These are phyloP conservation scores for Fennellomyces sp. DNA, from an alignment of 371 early-diverging fungal species.

Conservation along the genomic window DNA sequence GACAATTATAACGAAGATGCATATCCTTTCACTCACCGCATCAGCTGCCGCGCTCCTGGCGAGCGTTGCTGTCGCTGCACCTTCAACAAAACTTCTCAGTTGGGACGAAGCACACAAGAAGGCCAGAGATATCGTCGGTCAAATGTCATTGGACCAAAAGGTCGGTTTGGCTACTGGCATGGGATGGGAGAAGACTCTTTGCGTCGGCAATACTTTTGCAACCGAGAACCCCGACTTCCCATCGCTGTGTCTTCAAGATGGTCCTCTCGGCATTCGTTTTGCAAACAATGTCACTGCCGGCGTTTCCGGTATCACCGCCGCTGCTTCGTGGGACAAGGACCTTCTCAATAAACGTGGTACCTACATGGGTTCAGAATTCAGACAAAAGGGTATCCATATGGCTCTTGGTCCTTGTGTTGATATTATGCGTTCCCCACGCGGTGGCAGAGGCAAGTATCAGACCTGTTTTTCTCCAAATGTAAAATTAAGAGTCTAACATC, in stretches of 20 bases:
- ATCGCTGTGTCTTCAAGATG: conserved; percentile 58
- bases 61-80: not conserved
- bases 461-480: not conserved
- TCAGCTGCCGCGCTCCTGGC: conserved; percentile 4
- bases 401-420: conserved; percentile 45
- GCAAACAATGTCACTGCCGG: conserved; percentile 48
- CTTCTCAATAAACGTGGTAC: conserved; percentile 49
- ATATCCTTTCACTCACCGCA: conserved; percentile 2
- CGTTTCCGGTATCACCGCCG: conserved; percentile 56
- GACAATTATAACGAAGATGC: not conserved
- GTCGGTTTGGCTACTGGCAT: conserved; percentile 52
- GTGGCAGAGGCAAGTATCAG: not conserved
- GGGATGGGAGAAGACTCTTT: conserved; percentile 42
- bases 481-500: not conserved
- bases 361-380: conserved; percentile 59
- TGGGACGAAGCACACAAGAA: conserved; percentile 44
- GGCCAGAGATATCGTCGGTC: conserved; percentile 24
- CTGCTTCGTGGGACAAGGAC: conserved; percentile 53
- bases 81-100: not conserved
- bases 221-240: conserved; percentile 49
- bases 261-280: conserved; percentile 57
- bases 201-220: conserved; percentile 53
- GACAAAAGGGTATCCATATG: conserved; percentile 50
- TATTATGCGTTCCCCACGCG: conserved; percentile 23
- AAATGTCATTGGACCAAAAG: conserved; percentile 40